A percentile compares a stretch with the other conserved stretches of the same genome.
Conservation (phyloP, 2,329 filamentous ascomycete genomes). For the Diaporthe sp. region DNA sequence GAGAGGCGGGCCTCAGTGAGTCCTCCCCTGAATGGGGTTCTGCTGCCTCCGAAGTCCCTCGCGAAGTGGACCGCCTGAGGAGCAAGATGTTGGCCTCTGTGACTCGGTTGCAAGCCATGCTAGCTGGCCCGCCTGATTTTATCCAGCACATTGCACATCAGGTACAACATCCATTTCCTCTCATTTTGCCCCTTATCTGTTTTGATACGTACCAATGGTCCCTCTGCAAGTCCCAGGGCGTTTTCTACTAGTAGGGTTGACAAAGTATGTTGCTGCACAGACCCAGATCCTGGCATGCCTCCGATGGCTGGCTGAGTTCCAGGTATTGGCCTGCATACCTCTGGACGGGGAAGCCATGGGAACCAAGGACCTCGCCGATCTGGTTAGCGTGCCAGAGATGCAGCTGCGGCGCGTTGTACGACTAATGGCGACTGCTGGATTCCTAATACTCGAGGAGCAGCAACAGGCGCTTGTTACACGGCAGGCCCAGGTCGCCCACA, state of each 20-base stretch:
- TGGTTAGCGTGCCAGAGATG: background rate
- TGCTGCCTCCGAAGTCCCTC: background rate
- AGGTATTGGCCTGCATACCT: background rate
- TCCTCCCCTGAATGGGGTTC: background rate
- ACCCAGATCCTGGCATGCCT: background rate
- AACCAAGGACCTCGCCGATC: background rate
- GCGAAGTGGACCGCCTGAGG: background rate
- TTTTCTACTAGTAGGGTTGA: background rate
- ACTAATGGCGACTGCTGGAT: background rate
- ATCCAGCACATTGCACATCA: background rate
- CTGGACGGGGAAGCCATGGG: background rate
- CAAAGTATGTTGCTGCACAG: background rate
- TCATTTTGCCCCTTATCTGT: background rate
- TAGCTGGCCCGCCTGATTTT: background rate
- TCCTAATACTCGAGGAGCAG: background rate
- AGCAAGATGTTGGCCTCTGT: background rate
- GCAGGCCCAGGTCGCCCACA: background rate
- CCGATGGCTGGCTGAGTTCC: background rate
- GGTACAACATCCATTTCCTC: background rate
- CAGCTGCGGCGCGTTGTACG: background rate
- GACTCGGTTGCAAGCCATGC: background rate
- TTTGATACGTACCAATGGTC: background rate
- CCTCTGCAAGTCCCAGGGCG: background rate
- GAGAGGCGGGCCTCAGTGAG: background rate
- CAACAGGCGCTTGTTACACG: background rate